Conservation (phyloP, 768 basidiomycete species). For the Tulasnella sp. region DNA sequence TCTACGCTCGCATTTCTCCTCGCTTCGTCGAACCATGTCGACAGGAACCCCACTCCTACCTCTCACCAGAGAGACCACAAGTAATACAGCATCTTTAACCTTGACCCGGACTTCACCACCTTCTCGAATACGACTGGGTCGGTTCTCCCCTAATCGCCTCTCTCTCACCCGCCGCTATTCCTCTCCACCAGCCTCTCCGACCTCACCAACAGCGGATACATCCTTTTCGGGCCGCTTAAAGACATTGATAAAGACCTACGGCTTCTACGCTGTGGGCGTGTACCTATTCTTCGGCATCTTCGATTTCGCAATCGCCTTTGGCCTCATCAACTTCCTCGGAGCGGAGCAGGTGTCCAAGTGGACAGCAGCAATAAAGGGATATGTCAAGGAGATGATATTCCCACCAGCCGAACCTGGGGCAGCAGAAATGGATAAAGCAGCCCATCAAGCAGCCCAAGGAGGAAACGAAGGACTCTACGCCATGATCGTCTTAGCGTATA, state of each 20-base stretch:
- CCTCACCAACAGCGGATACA: conserved; percentile 11
- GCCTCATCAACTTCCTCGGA: conserved; percentile 79
- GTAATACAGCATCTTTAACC: conserved; percentile 14
- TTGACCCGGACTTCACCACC: conserved; percentile 20
- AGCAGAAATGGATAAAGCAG: conserved; percentile 50
- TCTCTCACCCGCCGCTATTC: conserved; percentile 19
- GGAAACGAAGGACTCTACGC: conserved; percentile 81
- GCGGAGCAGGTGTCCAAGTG: conserved; percentile 80
- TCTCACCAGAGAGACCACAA: conserved; percentile 1
- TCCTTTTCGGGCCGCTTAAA: conserved; percentile 66
- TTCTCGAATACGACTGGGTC: conserved; percentile 23
- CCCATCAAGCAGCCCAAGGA: conserved; percentile 35
- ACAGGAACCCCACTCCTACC: conserved; percentile 19
- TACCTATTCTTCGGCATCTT: conserved; percentile 69
- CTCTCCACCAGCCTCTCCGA: conserved; percentile 25
- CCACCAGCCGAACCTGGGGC: conserved; percentile 66
- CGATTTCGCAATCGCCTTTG: conserved; percentile 84
- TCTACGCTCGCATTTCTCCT: conserved; percentile 3
- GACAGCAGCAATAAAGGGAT: conserved; percentile 39
- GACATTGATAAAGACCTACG: conserved; percentile 84
- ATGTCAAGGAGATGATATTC: conserved; percentile 47
- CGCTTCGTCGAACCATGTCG: conserved; percentile 16
- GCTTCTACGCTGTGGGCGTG: conserved; percentile 92
- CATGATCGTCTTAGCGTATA: conserved; percentile 89
- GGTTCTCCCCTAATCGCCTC: conserved; percentile 17